Evolutionary conservation across 345 rosid genomes (phyloP), one percentile per base, ranked within the genome.

Genomic region (Gossypium sturtianum): DNA sequence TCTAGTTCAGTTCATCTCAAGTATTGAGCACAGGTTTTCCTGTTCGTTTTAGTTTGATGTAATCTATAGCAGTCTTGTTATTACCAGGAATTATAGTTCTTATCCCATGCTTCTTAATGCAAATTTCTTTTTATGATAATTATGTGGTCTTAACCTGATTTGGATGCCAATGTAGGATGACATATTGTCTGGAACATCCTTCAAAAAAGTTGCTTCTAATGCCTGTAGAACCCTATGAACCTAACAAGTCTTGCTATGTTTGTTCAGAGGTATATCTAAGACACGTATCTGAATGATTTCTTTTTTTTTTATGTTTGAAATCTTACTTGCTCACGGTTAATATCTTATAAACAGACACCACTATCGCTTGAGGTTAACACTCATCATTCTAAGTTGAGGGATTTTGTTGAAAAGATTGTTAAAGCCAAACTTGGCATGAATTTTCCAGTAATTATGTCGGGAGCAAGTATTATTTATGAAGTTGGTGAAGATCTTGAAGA

Each of bases 361-460:
- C 72, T 95, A 12, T 82, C 85, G 13, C 89, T 95, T 74, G 99
- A 95, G 86, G 85, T 95, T 74, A 88, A 95, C 81, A 91, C 91
- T 75, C 83, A 78, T 65, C 80, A 75, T n/a, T 86, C 97, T n/a
- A 93, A 88, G 85, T 78, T 95, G 86, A 80, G 93, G 77, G 98
- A 95, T 81, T 79, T 95, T 74, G 97, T 95, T 77, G 99, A 93
- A 61, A 95, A 84, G 83, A 91, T 95, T 71, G 97, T 95, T 45
- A 90, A 84, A 88, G 92, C 97, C 74, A 93, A 93, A 87, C 97
- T 93, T 48, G 96, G 97, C 70, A 95, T 95, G 97, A 89, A 87
- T 82, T 86, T 84, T 63, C 99, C 99, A 2, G 57, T 93, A 62
- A 87, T 95, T 49, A 91, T 93, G 97, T 87, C 82, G 8, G 98